A percentile compares a stretch with the other conserved stretches of the same genome.
phyloP scores from a whole-genome alignment of 2,329 filamentous ascomycete genomes.

The Pseudogymnoascus sp. region DNA sequence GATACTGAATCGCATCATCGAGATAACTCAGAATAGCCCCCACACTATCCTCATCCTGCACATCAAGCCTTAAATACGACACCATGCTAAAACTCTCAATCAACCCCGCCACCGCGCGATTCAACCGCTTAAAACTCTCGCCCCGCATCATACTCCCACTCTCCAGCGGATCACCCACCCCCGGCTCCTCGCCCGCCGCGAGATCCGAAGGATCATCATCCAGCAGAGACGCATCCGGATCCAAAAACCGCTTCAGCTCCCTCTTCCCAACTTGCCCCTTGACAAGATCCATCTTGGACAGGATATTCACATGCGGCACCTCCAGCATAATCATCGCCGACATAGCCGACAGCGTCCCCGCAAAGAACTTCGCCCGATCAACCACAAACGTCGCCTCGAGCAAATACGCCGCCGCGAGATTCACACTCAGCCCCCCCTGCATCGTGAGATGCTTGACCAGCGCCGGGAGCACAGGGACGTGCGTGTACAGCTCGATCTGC shows the following conservation, averaged over 20 bases:
- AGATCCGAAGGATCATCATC: constrained; percentile 62
- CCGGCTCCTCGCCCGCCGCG: constrained; percentile 37
- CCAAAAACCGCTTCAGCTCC: constrained; percentile 83
- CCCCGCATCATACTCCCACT: constrained; percentile 72
- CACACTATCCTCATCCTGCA: constrained; percentile 87
- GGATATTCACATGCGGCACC: constrained; percentile 89
- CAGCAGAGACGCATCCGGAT: constrained; percentile 74
- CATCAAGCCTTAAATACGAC: constrained; percentile 84
- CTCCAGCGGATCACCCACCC: constrained; percentile 49
- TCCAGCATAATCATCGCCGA: constrained; percentile 98
- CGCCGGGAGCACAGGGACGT: constrained; percentile 83
- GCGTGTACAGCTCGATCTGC: constrained; percentile 97
- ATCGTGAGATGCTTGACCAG: constrained; percentile 76
- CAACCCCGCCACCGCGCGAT: constrained; percentile 78
- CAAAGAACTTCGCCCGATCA: constrained; percentile 95
- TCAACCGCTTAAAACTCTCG: constrained; percentile 72
- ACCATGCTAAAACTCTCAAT: constrained; percentile 99
- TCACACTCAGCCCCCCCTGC: constrained; percentile 75
- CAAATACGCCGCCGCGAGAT: constrained; percentile 86
- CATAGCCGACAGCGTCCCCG: constrained; percentile 93
- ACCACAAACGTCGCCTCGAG: constrained; percentile 94
- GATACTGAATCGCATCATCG: constrained; percentile 87
- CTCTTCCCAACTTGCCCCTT: constrained; percentile 82
- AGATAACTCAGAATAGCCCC: constrained; percentile 81
- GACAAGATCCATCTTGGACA: constrained; percentile 96